phyloP scores from a whole-genome alignment of 2,329 filamentous ascomycete species.

The Elsinoe necatrix region DNA sequence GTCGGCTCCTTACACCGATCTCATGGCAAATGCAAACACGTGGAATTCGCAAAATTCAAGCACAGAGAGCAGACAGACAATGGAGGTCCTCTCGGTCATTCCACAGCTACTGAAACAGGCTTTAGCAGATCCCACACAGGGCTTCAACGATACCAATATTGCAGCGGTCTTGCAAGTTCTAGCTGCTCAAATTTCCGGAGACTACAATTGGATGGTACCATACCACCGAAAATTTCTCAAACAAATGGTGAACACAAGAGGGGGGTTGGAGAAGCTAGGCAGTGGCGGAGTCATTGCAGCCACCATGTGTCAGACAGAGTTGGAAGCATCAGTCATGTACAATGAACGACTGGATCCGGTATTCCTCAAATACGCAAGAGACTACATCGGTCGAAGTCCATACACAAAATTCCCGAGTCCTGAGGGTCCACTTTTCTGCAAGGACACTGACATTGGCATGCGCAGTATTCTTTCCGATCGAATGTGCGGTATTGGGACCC shows the following conservation, averaged over 20 bases:
- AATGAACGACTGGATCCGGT: not conserved
- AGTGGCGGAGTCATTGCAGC: constrained; percentile 19
- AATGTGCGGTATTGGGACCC: not conserved
- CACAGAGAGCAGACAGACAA: constrained; percentile 14
- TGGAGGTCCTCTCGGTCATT: constrained; percentile 11
- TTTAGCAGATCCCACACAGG: constrained; percentile 22
- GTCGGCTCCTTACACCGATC: constrained; percentile 28
- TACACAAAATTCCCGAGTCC: constrained; percentile 7
- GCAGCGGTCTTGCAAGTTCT: constrained; percentile 28
- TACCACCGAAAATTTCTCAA: constrained; percentile 26
- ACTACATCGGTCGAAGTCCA: constrained; percentile 3
- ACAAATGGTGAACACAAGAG: constrained; percentile 24
- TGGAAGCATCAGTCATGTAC: not conserved
- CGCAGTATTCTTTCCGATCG: not conserved
- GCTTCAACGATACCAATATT: constrained; percentile 25
- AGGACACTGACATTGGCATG: not conserved
- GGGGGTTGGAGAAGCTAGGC: constrained; percentile 26
- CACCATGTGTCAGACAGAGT: constrained; percentile 10
- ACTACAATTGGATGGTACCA: constrained; percentile 21
- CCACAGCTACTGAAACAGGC: constrained; percentile 24
- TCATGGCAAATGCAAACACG: constrained; percentile 23
- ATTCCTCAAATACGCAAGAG: constrained; percentile 7
- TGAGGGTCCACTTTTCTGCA: constrained; percentile 5
- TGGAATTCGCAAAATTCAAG: not conserved
- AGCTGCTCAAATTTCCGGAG: constrained; percentile 27